A percentile compares a stretch with the other conserved stretches of the same genome.
phyloP scores from a whole-genome alignment of 306 rosid species.

The Dalbergia cultrata region DNA sequence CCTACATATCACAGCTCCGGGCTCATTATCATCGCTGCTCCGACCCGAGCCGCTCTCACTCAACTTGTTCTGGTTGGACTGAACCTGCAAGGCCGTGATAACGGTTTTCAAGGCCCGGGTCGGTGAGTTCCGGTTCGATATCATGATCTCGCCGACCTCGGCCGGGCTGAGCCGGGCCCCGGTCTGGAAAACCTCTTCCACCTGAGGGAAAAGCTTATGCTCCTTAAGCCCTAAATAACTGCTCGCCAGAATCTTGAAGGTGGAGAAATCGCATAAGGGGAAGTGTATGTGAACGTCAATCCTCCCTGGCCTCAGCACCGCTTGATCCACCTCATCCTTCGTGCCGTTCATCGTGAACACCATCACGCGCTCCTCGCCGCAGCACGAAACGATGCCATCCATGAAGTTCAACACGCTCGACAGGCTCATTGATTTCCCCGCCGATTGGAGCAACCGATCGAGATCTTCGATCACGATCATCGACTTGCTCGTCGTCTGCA shows the following conservation, averaged over 20 bases:
- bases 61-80: slow-evolving; percentile 51
- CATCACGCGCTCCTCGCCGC: slow-evolving; percentile 88
- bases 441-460: slow-evolving; percentile 56
- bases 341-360: slow-evolving; percentile 78
- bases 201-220: slow-evolving; percentile 88
- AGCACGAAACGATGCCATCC: slow-evolving; percentile 81
- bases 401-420: slow-evolving; percentile 83
- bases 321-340: slow-evolving; percentile 64
- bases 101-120: slow-evolving; percentile 87
- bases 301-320: slow-evolving; percentile 83
- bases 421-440: slow-evolving; percentile 53
- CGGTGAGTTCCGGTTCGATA: slow-evolving; percentile 83
- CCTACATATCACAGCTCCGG: slow-evolving; percentile 54
- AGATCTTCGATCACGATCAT: slow-evolving; percentile 86
- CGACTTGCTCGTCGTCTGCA: slow-evolving; percentile 77
- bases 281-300: slow-evolving; percentile 85
- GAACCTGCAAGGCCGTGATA: slow-evolving; percentile 82
- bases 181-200: slow-evolving; percentile 78
- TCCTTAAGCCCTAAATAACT: slow-evolving; percentile 86
- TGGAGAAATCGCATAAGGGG: slow-evolving; percentile 83
- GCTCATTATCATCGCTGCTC: slow-evolving; percentile 49
- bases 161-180: slow-evolving; percentile 84
- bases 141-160: slow-evolving; percentile 88
- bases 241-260: slow-evolving; percentile 74
- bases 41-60: slow-evolving; percentile 65